Percentiles rank a stretch among this genome's conserved stretches.
phyloP scores from a whole-genome alignment of 768 basidiomycete species.

The Pulveroboletus frians region DNA sequence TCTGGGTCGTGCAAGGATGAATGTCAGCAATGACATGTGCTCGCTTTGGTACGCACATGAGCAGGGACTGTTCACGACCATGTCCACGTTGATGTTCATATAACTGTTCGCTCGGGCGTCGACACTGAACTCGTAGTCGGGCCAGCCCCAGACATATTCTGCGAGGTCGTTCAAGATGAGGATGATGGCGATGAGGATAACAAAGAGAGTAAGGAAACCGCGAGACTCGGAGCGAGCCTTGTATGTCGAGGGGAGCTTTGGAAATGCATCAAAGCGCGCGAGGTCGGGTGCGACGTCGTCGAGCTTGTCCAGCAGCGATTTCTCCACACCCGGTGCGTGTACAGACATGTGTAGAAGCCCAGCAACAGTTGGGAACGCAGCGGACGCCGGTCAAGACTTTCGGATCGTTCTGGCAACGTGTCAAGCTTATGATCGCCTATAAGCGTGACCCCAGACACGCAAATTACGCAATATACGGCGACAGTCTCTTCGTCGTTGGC shows the following conservation, averaged over 20 bases:
- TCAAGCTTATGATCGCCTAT: conserved; percentile 1
- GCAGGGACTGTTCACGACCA: conserved; percentile 92
- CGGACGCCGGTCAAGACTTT: neutral
- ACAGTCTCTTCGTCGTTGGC: conserved; percentile 11
- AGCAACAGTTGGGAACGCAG: neutral
- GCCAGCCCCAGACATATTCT: conserved; percentile 93
- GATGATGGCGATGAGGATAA: conserved; percentile 59
- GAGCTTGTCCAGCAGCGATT: conserved; percentile 53
- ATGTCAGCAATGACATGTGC: neutral
- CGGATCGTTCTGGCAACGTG: conserved; percentile 5
- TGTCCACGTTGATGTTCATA: conserved; percentile 85
- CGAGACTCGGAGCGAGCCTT: conserved; percentile 73
- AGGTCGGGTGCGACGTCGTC: conserved; percentile 56
- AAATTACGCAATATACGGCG: conserved; percentile 17
- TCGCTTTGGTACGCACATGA: conserved; percentile 56
- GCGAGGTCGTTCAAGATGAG: conserved; percentile 84
- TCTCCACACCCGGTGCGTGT: conserved; percentile 6
- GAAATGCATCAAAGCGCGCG: conserved; percentile 79
- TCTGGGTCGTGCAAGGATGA: conserved; percentile 38
- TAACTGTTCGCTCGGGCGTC: conserved; percentile 57
- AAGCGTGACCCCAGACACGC: conserved; percentile 15
- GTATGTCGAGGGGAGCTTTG: conserved; percentile 79
- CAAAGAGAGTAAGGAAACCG: conserved; percentile 75
- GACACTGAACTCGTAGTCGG: conserved; percentile 84
- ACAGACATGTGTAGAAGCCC: conserved; percentile 8